Conservation (phyloP, 176 grass and related monocot genomes). For the Oryza brachyantha region DNA sequence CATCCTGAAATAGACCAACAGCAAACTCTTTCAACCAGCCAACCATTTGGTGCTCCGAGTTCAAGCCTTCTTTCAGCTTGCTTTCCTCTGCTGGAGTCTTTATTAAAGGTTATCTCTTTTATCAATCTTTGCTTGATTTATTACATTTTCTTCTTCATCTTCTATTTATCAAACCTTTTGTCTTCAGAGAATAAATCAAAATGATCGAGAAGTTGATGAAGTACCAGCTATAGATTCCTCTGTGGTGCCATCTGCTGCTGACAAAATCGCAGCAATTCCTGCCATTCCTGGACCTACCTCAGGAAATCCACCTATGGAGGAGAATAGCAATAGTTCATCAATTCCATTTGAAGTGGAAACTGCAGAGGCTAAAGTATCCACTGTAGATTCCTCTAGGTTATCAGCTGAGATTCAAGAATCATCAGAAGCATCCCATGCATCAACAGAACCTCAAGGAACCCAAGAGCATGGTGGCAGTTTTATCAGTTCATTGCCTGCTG, state of each 20-base stretch:
- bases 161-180: slow-evolving; percentile 24
- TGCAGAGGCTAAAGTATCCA: slow-evolving; percentile 49
- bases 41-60: slow-evolving; percentile 20
- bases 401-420: slow-evolving; percentile 62
- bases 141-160: slow-evolving; percentile 12
- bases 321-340: slow-evolving; percentile 38
- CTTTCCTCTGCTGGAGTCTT: slow-evolving; percentile 50
- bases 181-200: slow-evolving; percentile 45
- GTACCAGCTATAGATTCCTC: slow-evolving; percentile 34
- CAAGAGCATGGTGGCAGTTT: slow-evolving; percentile 63
- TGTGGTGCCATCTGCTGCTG: slow-evolving; percentile 31
- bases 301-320: slow-evolving; percentile 35
- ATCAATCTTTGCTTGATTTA: background rate
- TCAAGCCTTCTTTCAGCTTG: slow-evolving; percentile 37
- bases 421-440: slow-evolving; percentile 72
- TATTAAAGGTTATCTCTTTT: slow-evolving; percentile 51
- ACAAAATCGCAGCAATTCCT: slow-evolving; percentile 33
- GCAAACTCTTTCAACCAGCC: slow-evolving; percentile 31
- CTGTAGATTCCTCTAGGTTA: slow-evolving; percentile 42
- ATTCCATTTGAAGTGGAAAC: slow-evolving; percentile 43
- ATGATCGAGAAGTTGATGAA: slow-evolving; percentile 24
- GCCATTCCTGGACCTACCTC: slow-evolving; percentile 37
- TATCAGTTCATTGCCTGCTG: slow-evolving; percentile 39
- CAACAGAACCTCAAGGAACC: slow-evolving; percentile 52
- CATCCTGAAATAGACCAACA: slow-evolving; percentile 51